A percentile compares a stretch with the other conserved stretches of the same genome.
Evolutionary conservation across 1,284 basidiomycete genomes (phyloP).

Genomic region (Phenoliferia sp.): DNA sequence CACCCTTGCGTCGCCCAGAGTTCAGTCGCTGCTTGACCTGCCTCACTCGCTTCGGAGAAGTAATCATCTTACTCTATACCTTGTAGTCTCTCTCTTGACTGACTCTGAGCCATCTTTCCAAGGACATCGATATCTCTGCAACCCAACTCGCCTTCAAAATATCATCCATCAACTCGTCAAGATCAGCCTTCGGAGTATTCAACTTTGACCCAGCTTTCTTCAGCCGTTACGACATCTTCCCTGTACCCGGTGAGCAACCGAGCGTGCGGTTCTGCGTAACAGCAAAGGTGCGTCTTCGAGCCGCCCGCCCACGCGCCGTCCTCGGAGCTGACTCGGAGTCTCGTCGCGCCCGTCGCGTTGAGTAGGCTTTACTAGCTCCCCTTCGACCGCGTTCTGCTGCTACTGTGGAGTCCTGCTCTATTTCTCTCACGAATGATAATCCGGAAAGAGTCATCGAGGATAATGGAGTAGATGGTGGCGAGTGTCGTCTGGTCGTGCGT

Average conservation of each 20-base stretch:
- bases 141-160: constrained; percentile 25
- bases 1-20: constrained; percentile 18
- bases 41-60: constrained; percentile 23
- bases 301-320: background rate
- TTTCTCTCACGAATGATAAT: constrained; percentile 16
- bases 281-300: constrained; percentile 5
- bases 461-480: constrained; percentile 11
- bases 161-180: constrained; percentile 31
- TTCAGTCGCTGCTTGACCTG: constrained; percentile 31
- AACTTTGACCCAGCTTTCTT: constrained; percentile 34
- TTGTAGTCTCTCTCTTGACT: background rate
- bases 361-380: constrained; percentile 21
- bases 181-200: constrained; percentile 34
- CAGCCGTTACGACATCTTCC: constrained; percentile 12
- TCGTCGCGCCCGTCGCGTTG: background rate
- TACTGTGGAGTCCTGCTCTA: constrained; percentile 20
- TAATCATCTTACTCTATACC: background rate
- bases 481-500: constrained; percentile 27
- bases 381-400: constrained; percentile 17
- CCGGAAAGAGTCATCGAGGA: background rate
- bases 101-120: too few species aligned
- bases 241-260: background rate
- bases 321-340: too few species aligned
- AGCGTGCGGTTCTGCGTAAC: constrained; percentile 18
- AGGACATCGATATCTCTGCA: constrained; percentile 31